Evolutionary conservation across 1,284 basidiomycete genomes (phyloP), one percentile per base, ranked within the genome.

Genomic region (Moesziomyces globuligerus): DNA sequence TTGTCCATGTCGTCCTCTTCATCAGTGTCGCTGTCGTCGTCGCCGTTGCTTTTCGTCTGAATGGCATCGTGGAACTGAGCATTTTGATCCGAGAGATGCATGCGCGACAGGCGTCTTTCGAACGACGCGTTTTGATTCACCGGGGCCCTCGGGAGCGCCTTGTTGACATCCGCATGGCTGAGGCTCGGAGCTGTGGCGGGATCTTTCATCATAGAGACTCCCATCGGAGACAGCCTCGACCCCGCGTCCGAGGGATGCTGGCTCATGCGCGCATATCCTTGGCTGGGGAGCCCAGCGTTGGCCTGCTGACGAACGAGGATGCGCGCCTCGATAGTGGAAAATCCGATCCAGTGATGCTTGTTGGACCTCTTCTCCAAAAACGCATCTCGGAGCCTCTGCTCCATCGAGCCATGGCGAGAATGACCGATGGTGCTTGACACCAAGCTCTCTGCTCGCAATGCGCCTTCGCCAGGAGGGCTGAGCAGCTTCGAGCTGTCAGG

Each of bases 291-390:
- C 7, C 11, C 26, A 18, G 26, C 15, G 13, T 44, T 20, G 15
- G 32, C 23, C 39, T 61, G 54, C 41, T 70, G 71, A 8, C 71
- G 55, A 7, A 73, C 45, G 10, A 54, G 46, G 15, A 73, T 50
- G 18, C 49, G 61, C 6, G 71, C 71, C n/a, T 70, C 49, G 23
- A 73, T 38, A 37, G 28, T 47, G 20, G 56, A 60, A 23, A 73
- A 66, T 4, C 71, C 71, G n/a, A 70, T 40, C 71, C 71, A 73
- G 20, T 66, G 55, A 48, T 71, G 66, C 45, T 70, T 73, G 43
- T 40, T 59, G 17, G 66, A 54, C 17, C 43, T 42, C 37, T 53
- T 56, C 25, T 71, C 66, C 40, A 58, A 52, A 3, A 59, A 42
- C 3, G 28, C 48, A 11, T 72, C 70, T 25, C 48, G 48, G 9